phyloP scores from a whole-genome alignment of 768 basidiomycete species.

The Mrakia frigida region DNA sequence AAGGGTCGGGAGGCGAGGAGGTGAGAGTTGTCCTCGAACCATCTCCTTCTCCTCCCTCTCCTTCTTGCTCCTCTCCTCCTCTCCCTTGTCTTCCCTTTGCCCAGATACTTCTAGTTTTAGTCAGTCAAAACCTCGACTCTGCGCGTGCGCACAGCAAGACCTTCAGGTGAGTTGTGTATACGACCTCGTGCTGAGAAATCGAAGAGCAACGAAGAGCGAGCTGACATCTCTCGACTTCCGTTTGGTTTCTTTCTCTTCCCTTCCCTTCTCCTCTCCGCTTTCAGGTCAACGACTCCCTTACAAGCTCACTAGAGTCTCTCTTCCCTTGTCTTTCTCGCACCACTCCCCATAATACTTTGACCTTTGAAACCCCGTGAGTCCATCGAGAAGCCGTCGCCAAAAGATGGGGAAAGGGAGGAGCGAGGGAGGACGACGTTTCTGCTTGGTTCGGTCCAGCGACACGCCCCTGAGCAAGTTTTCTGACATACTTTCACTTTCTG shows the following conservation, averaged over 20 bases:
- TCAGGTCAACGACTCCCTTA: slow-evolving; percentile 18
- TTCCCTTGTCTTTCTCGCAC: neutral
- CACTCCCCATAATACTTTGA: neutral
- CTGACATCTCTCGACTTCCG: slow-evolving; percentile 22
- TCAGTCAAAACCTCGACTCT: slow-evolving; percentile 12
- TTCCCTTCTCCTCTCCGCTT: neutral
- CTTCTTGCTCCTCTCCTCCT: slow-evolving; percentile 30
- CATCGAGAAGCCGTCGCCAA: neutral
- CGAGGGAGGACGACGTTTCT: slow-evolving; percentile 1
- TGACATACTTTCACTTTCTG: too few relatives aligned
- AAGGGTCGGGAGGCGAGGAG: neutral
- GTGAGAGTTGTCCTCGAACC: neutral
- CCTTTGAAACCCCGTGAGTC: neutral
- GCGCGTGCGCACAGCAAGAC: slow-evolving; percentile 19
- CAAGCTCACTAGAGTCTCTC: slow-evolving; percentile 13
- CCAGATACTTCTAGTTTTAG: slow-evolving; percentile 19
- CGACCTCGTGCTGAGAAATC: neutral
- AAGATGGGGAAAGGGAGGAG: neutral
- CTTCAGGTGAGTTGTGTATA: slow-evolving; percentile 25
- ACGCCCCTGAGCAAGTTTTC: neutral
- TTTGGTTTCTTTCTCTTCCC: slow-evolving; percentile 20
- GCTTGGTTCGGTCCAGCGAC: neutral
- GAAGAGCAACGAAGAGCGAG: slow-evolving; percentile 2
- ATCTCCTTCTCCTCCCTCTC: neutral
- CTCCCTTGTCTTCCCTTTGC: slow-evolving; percentile 26